phyloP scores from a whole-genome alignment of 495 filamentous ascomycete genomes.

The Aspergillus panamensis region DNA sequence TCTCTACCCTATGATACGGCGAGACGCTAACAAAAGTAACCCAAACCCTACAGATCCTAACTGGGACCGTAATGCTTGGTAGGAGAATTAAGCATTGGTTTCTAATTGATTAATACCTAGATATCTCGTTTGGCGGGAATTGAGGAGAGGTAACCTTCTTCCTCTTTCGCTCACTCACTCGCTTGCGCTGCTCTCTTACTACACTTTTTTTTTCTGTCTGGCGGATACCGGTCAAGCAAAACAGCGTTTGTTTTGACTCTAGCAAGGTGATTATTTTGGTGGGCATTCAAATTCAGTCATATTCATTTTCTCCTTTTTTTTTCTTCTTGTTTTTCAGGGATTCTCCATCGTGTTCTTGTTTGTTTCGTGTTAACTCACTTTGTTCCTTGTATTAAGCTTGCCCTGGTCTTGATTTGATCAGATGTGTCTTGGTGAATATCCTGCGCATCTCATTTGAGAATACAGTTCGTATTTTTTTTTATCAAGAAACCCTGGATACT shows the following conservation, averaged over 20 bases:
- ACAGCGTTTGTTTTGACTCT: constrained; percentile 11
- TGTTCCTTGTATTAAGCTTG: neutral
- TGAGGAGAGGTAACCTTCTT: neutral
- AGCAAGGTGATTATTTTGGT: neutral
- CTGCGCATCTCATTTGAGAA: too few relatives aligned
- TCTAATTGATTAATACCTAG: neutral
- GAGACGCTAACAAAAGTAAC: constrained; percentile 11
- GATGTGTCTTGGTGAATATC: too few relatives aligned
- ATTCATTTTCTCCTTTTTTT: constrained; percentile 1
- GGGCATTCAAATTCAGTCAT: constrained; percentile 5
- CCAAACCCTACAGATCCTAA: constrained; percentile 31
- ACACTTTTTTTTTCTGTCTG: neutral
- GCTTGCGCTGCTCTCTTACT: neutral
- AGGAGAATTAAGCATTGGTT: constrained; percentile 6
- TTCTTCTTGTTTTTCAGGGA: neutral
- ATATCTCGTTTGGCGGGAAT: neutral
- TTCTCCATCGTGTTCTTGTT: constrained; percentile 4
- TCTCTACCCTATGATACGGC: neutral
- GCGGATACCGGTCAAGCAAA: constrained; percentile 6
- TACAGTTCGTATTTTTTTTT: too few relatives aligned
- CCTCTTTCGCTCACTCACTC: neutral
- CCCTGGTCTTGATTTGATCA: neutral
- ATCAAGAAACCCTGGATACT: too few relatives aligned
- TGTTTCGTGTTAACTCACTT: neutral
- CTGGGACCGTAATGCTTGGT: constrained; percentile 41